Conservation (phyloP, 2,329 filamentous ascomycete genomes). For the Calonectria hongkongensis region DNA sequence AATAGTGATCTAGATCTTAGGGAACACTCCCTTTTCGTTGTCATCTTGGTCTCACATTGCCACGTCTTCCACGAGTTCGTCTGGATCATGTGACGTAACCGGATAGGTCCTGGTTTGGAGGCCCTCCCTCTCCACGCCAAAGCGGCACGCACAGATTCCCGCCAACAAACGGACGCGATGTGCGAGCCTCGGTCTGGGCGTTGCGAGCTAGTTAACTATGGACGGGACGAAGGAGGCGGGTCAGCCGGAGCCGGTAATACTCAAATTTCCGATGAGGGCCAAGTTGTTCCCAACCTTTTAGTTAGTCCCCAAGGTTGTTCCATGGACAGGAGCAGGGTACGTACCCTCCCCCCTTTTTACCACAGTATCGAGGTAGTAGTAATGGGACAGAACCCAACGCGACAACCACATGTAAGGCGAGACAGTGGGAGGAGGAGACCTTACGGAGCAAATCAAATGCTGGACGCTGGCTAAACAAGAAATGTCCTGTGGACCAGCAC, state of each 20-base stretch:
- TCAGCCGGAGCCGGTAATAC: conserved; percentile 37
- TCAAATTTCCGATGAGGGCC: conserved; percentile 19
- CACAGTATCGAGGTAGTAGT: not conserved
- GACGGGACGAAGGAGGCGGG: not conserved
- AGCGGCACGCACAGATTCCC: conserved; percentile 23
- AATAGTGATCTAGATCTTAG: not conserved
- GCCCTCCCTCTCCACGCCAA: conserved; percentile 19
- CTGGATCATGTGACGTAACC: not conserved
- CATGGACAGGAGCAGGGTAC: conserved; percentile 1
- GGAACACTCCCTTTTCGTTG: not conserved
- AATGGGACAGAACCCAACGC: not conserved
- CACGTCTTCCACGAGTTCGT: not conserved
- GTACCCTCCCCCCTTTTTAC: conserved; percentile 7
- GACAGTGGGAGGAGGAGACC: not conserved
- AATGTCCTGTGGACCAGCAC: conserved; percentile 6
- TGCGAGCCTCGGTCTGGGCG: too few relatives aligned
- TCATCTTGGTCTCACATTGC: conserved; percentile 2
- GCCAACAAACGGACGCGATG: conserved; percentile 1
- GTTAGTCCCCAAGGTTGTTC: not conserved
- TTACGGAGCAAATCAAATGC: not conserved
- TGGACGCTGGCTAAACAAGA: not conserved
- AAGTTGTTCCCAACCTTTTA: conserved; percentile 16
- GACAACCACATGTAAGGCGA: conserved; percentile 25
- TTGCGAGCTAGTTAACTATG: too few relatives aligned
- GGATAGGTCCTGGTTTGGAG: not conserved